Evolutionary conservation across 257 asterid species (phyloP).

Genomic region (Echites panduratus): DNA sequence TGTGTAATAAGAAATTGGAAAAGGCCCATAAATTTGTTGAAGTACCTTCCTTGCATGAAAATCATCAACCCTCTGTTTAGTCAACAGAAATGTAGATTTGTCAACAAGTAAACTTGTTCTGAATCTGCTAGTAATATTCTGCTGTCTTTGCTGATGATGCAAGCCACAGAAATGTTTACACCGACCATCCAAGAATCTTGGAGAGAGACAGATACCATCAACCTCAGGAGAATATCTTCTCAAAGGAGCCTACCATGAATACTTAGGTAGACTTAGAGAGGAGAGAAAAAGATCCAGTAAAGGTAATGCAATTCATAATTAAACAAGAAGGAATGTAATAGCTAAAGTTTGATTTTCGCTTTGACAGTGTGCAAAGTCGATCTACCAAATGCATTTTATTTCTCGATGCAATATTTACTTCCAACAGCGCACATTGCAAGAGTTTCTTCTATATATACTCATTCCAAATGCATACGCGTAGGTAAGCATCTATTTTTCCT

Average conservation of each 20-base stretch:
- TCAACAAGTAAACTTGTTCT: constrained; percentile 55
- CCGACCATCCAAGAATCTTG: constrained; percentile 25
- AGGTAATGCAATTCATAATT: background rate
- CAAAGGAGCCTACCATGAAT: constrained; percentile 50
- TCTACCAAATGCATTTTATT: background rate
- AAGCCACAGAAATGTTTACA: constrained; percentile 50
- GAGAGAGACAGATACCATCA: constrained; percentile 27
- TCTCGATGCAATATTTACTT: background rate
- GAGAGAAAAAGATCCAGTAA: background rate
- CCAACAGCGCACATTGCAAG: background rate
- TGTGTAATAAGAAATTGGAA: background rate
- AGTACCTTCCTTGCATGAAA: constrained; percentile 37
- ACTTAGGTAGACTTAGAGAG: background rate
- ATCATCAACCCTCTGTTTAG: constrained; percentile 30
- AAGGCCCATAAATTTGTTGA: background rate
- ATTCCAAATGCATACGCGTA: background rate
- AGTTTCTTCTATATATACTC: background rate
- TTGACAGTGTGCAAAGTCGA: background rate
- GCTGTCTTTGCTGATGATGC: constrained; percentile 46
- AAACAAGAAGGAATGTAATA: background rate
- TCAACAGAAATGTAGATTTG: constrained; percentile 51
- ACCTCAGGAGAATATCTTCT: constrained; percentile 39
- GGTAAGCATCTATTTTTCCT: background rate
- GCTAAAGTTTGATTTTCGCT: background rate
- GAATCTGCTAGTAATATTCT: constrained; percentile 34